A percentile compares a stretch with the other conserved stretches of the same genome.
Evolutionary conservation across 176 grass and related monocot genomes (phyloP).

Genomic region (Musa acuminata): DNA sequence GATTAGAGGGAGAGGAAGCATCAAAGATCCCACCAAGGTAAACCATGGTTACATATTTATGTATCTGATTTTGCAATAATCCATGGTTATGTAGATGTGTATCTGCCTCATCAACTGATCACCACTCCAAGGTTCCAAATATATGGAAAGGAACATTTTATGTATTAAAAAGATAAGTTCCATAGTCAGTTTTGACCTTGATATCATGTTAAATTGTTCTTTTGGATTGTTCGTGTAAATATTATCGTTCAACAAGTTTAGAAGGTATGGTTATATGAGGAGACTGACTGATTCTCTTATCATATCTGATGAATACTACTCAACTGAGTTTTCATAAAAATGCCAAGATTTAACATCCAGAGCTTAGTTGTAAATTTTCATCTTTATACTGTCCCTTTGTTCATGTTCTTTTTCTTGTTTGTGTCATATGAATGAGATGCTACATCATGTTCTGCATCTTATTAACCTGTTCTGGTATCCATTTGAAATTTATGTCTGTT

Average conservation of each 20-base stretch:
- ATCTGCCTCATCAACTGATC: neutral
- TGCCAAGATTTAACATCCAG: neutral
- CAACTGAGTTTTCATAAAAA: neutral
- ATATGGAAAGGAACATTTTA: neutral
- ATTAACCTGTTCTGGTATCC: no score
- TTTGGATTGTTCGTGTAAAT: neutral
- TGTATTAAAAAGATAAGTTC: neutral
- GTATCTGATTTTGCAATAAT: neutral
- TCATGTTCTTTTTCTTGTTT: no score
- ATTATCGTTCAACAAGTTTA: neutral
- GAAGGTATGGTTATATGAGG: neutral
- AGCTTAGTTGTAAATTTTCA: neutral
- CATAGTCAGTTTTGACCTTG: neutral
- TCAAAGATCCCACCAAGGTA: slow-evolving; percentile 95
- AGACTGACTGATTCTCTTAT: neutral
- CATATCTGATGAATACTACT: neutral
- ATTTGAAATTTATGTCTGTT: no score
- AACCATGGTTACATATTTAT: neutral
- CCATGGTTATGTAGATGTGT: neutral
- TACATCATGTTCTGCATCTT: neutral
- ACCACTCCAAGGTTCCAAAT: neutral
- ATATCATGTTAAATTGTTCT: neutral
- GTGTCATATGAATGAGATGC: no score
- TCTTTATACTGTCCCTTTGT: no score
- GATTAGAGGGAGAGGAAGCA: slow-evolving; percentile 92